Percentiles rank a stretch among this genome's conserved stretches.
Conservation (phyloP, 1,284 basidiomycete genomes). For the Marasmius sp. region DNA sequence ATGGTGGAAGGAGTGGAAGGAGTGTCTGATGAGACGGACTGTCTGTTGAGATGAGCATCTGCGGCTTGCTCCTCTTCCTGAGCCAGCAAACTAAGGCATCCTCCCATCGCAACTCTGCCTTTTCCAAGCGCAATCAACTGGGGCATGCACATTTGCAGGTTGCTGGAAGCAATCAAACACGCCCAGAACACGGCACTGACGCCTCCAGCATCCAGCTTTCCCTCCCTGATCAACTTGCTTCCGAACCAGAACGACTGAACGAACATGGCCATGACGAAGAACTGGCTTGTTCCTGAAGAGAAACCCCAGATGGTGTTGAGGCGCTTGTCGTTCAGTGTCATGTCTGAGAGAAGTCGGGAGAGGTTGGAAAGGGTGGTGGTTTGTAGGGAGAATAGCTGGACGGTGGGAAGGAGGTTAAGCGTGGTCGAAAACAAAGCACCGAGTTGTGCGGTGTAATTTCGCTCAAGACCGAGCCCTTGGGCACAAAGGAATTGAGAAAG, state of each 20-base stretch:
- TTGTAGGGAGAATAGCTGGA: slow-evolving; percentile 95
- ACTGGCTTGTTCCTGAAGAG: slow-evolving; percentile 70
- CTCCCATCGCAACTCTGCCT: slow-evolving; percentile 83
- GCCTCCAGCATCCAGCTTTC: slow-evolving; percentile 66
- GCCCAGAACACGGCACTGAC: slow-evolving; percentile 98
- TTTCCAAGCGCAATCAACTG: slow-evolving; percentile 78
- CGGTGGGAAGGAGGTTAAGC: slow-evolving; percentile 80
- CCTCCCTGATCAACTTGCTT: slow-evolving; percentile 78
- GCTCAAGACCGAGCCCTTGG: slow-evolving; percentile 71
- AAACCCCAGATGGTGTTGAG: slow-evolving; percentile 78
- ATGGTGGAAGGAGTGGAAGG: slow-evolving; percentile 15
- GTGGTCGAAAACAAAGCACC: slow-evolving; percentile 82
- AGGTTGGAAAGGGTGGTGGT: slow-evolving; percentile 58
- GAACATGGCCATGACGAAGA: slow-evolving; percentile 89
- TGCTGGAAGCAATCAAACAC: slow-evolving; percentile 84
- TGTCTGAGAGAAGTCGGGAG: slow-evolving; percentile 42
- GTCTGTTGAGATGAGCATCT: slow-evolving; percentile 14
- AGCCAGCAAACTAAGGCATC: slow-evolving; percentile 43
- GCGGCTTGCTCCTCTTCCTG: slow-evolving; percentile 11
- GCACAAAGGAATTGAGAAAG: slow-evolving; percentile 70
- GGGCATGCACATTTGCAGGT: slow-evolving; percentile 85
- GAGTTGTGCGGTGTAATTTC: slow-evolving; percentile 65
- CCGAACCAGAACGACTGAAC: slow-evolving; percentile 98
- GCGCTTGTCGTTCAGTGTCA: slow-evolving; percentile 50
- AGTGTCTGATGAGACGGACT: slow-evolving; percentile 14